Evolutionary conservation across 1,284 basidiomycete species (phyloP), one percentile per base, ranked within the genome.

Genomic region (Cutaneotrichosporon sp.): DNA sequence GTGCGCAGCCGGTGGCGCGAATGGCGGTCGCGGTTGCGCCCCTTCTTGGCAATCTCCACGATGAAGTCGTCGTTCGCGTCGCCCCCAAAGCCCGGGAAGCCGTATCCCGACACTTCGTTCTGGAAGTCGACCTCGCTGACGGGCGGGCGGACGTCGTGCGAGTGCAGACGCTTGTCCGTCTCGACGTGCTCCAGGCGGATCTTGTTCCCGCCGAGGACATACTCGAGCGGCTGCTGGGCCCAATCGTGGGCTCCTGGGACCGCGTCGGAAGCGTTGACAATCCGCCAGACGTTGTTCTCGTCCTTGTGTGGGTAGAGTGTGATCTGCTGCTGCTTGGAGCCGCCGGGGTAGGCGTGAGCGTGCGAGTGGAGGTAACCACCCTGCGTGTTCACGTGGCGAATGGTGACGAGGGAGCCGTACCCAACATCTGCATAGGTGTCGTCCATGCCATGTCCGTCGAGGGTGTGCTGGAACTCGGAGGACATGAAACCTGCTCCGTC

Each of bases 401-500:
- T 80, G 1, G 86, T 80, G 44, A 99, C 78, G 34, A 80, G 78
- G 1, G 92, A 97, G 20, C 93, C 94, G 59, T 93, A 66, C 9
- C 84, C 86, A 39, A 98, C 82, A 67, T 97, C 94, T 84, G 90
- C 88, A 72, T 79, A 94, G 0, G 94, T 98, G 73, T 98, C 90
- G 8, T 79, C 78, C 93, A 97, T 97, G 16, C 84, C 82, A 52
- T 86, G 85, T 8, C 92, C 92, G n/a, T 85, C 79, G 8, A 99
- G 80, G 0, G 93, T 97, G 70, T 97, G 93, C 75, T 97, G 93
- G 77, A 99, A 98, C 66, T 92, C 90, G 12, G 91, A 90, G 77
- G 88, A 93, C 96, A 99, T 98, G 76, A 98, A 98, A 1, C 91
- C 90, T 72, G 98, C 96, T 1, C 96, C 96, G 54, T 97, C 92